Evolutionary conservation across 371 early-diverging fungal genomes (phyloP).

Genomic region (Mortierella sp.): DNA sequence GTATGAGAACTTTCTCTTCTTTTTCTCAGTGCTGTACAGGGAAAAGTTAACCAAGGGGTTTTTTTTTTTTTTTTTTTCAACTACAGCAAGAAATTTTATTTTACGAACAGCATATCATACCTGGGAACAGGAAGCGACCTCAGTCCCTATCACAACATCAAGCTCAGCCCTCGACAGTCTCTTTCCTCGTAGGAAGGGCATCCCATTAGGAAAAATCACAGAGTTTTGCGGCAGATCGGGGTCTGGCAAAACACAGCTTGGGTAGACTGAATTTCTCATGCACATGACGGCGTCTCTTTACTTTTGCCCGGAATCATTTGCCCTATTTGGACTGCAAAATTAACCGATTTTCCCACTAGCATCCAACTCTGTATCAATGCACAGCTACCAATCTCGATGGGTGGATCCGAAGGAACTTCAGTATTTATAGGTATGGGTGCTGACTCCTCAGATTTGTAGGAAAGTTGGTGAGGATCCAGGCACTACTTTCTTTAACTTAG

Average conservation of each 20-base stretch:
- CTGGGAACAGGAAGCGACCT: conserved; percentile 23
- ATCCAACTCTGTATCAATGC: conserved; percentile 59
- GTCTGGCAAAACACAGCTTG: conserved; percentile 65
- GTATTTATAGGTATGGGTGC: conserved; percentile 29
- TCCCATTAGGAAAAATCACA: conserved; percentile 43
- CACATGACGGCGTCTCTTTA: too few relatives aligned
- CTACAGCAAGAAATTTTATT: not conserved
- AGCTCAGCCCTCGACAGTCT: conserved; percentile 28
- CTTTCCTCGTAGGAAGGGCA: conserved; percentile 23
- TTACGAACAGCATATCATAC: conserved; percentile 14
- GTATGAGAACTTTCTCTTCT: too few relatives aligned
- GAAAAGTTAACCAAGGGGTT: too few relatives aligned
- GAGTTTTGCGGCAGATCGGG: conserved; percentile 56
- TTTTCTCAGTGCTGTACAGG: too few relatives aligned
- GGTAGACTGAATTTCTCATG: conserved; percentile 32
- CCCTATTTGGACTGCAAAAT: not conserved
- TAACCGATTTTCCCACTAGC: too few relatives aligned
- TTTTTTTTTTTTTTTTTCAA: not conserved
- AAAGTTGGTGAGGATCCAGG: too few relatives aligned
- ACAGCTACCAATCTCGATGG: conserved; percentile 22
- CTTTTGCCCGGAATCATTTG: too few relatives aligned
- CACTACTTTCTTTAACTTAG: too few relatives aligned
- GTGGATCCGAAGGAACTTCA: conserved; percentile 31
- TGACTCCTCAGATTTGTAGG: too few relatives aligned
- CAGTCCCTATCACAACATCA: conserved; percentile 41